Percentiles rank a stretch among this genome's conserved stretches.
These are phyloP conservation scores for Moniliella sp. DNA, from an alignment of 1,284 basidiomycete species.

Conservation along the genomic window DNA sequence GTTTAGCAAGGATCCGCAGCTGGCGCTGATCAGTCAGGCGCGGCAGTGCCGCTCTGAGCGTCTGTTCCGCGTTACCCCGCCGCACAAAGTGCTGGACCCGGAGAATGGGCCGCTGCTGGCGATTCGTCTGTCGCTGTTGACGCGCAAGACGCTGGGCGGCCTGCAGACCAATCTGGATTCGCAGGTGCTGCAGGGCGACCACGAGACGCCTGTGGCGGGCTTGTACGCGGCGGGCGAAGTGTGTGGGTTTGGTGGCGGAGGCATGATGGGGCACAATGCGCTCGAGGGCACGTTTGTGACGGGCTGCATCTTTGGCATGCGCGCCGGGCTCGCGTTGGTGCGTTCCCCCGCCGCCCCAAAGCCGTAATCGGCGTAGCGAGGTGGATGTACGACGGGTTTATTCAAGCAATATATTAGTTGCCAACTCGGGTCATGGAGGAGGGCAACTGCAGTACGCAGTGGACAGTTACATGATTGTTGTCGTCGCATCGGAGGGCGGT, in stretches of 20 bases:
- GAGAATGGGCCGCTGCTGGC: slow-evolving; percentile 4
- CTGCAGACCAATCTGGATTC: slow-evolving; percentile 6
- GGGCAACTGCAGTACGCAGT: too few species aligned
- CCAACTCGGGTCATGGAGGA: too few species aligned
- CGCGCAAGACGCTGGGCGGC: slow-evolving; percentile 7
- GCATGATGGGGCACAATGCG: slow-evolving; percentile 3
- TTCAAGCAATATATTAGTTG: too few species aligned
- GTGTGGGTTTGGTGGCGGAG: slow-evolving; percentile 4
- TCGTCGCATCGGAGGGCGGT: too few species aligned
- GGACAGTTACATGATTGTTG: too few species aligned
- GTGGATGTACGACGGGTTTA: too few species aligned
- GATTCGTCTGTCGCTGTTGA: slow-evolving; percentile 4
- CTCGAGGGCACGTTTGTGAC: slow-evolving; percentile 5
- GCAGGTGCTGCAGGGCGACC: slow-evolving; percentile 2
- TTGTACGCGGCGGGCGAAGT: slow-evolving; percentile 7
- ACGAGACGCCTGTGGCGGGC: slow-evolving; percentile 1
- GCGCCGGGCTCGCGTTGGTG: too few species aligned
- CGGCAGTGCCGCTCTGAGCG: slow-evolving; percentile 2
- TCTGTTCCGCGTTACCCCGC: slow-evolving; percentile 2
- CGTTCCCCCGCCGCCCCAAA: too few species aligned
- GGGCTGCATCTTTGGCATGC: slow-evolving; percentile 1
- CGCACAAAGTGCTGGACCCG: slow-evolving; percentile 4
- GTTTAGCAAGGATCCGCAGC: slow-evolving; percentile 6
- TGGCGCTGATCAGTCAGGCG: slow-evolving; percentile 7
- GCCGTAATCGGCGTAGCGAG: too few species aligned